phyloP scores from a whole-genome alignment of 2,329 filamentous ascomycete genomes.

The Alternaria sp. region DNA sequence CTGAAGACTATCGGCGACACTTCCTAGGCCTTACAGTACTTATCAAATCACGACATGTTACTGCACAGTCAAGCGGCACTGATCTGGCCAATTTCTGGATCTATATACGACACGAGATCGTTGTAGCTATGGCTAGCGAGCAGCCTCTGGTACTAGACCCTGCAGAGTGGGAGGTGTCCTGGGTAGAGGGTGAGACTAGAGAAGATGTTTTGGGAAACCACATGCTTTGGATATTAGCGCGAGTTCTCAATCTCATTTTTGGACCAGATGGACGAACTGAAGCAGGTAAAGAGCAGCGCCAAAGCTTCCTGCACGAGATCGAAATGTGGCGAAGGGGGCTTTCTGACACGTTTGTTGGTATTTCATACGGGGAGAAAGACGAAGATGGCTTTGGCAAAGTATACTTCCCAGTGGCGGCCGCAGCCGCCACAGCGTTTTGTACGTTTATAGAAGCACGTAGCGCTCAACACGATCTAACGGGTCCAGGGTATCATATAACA shows the following conservation, averaged over 20 bases:
- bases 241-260: constrained; percentile 38
- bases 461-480: neutral
- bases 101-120: constrained; percentile 43
- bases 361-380: constrained; percentile 39
- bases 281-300: constrained; percentile 22
- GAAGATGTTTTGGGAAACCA: constrained; percentile 45
- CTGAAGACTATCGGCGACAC: constrained; percentile 40
- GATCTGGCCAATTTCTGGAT: constrained; percentile 47
- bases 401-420: constrained; percentile 41
- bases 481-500: constrained; percentile 36
- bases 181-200: constrained; percentile 33
- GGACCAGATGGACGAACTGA: constrained; percentile 25
- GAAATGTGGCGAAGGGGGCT: constrained; percentile 36
- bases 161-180: constrained; percentile 40
- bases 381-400: constrained; percentile 41
- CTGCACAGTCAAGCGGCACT: constrained; percentile 35
- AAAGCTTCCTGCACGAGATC: constrained; percentile 34
- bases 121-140: constrained; percentile 39
- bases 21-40: constrained; percentile 40
- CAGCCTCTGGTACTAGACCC: constrained; percentile 37
- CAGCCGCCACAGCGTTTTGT: constrained; percentile 39
- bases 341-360: constrained; percentile 39
- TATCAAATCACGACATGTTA: constrained; percentile 38
- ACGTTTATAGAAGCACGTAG: neutral
- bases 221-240: constrained; percentile 43